Base-by-base conservation (phyloP, 768 basidiomycete genomes). In the Trametes gibbosa region DNA sequence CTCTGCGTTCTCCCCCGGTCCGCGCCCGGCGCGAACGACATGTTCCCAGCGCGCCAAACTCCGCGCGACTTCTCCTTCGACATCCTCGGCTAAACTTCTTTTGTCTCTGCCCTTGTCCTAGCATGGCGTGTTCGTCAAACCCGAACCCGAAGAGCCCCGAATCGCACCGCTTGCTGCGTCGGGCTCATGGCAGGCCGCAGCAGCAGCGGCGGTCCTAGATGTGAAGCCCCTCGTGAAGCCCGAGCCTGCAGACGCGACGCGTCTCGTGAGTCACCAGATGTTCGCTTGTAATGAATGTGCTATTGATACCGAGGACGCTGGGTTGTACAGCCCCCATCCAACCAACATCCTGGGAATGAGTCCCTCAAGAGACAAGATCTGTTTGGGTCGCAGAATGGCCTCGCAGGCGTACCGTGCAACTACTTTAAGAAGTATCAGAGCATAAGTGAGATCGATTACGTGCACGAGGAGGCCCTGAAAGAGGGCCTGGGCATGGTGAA, bases 401-500 rank as follows among this genome's bases (percentile, higher is more conserved):
- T 13, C 2, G 50, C 17, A 6, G 13, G 43, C 23, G 43, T 8
- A 19, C 56, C 23, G 61, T 68, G 47, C 56, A 63, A 54, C 60
- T 59, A 13, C 16, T 82, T 77, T 66, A 74, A 65, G 0, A 64
- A 69, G n/a, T 79, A 77, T 58, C 32, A 67, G 3, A 69, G 72
- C n/a, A 72, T 74, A 0, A 63, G 64, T 0, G 80, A 85, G 0
- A 81, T 86, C 49, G 32, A 58, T 5, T 81, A 83, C 64, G 69
- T 72, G 0, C 81, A 82, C 0, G 83, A 84, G 64, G 63, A 66
- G 29, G 81, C 81, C 2, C 67, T 86, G 8, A 75, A 79, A 49
- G 75, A 82, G 62, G 84, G 81, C 5, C 58, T 82, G 1, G 72
- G 70, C 0, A 85, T 84, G 83, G 81, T 83, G 3, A 74, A 81